These are phyloP conservation scores for Endoconidiophora laricicola DNA, from an alignment of 2,329 filamentous ascomycete species.

Conservation along the genomic window DNA sequence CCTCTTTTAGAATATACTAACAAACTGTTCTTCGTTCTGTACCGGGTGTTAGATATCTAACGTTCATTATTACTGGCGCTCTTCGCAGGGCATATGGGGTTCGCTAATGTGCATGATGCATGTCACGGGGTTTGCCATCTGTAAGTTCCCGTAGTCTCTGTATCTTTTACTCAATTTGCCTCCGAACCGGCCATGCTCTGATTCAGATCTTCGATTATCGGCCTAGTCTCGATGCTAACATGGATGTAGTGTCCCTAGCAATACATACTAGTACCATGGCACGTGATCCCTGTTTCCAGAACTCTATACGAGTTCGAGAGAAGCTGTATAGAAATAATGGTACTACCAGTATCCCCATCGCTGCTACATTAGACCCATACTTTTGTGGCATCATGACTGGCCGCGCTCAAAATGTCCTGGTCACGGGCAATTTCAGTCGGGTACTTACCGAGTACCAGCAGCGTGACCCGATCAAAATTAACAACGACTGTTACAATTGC, in stretches of 20 bases:
- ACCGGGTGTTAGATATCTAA: constrained; percentile 7
- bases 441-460: constrained; percentile 11
- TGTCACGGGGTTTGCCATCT: constrained; percentile 11
- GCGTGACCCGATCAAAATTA: constrained; percentile 8
- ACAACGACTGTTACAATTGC: constrained; percentile 12
- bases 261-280: constrained; percentile 10
- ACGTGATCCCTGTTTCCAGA: constrained; percentile 11
- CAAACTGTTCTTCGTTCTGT: not conserved
- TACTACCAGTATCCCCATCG: constrained; percentile 7
- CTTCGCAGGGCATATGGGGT: constrained; percentile 7
- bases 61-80: constrained; percentile 12
- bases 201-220: not conserved
- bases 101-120: constrained; percentile 6
- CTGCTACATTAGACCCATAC: constrained; percentile 4
- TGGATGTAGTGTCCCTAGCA: constrained; percentile 6
- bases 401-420: constrained; percentile 11
- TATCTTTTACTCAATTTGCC: not conserved
- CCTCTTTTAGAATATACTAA: not conserved
- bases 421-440: constrained; percentile 11
- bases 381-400: constrained; percentile 10
- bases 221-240: not conserved
- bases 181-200: too few species aligned
- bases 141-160: not conserved
- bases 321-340: constrained; percentile 7
- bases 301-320: constrained; percentile 11